A percentile compares a stretch with the other conserved stretches of the same genome.
These are phyloP conservation scores for Teratosphaeria epicoccoides DNA, from an alignment of 2,329 filamentous ascomycete species.

Conservation along the genomic window DNA sequence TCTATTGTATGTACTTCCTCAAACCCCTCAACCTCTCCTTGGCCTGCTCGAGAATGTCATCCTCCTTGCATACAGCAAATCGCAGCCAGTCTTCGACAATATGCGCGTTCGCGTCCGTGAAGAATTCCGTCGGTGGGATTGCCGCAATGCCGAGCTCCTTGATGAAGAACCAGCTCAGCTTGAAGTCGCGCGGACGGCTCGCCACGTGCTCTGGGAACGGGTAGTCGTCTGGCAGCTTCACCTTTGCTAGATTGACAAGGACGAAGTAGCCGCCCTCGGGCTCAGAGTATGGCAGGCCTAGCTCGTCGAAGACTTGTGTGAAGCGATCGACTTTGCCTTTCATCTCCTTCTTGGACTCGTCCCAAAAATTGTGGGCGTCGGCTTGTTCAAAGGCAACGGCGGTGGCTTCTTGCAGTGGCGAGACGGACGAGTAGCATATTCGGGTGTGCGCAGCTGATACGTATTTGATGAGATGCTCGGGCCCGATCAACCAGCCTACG, in stretches of 20 bases:
- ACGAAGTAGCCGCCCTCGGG: slow-evolving; percentile 98
- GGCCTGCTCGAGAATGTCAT: slow-evolving; percentile 54
- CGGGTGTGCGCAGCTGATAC: slow-evolving; percentile 87
- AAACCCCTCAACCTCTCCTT: slow-evolving; percentile 40
- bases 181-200: slow-evolving; percentile 79
- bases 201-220: slow-evolving; percentile 84
- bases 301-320: slow-evolving; percentile 51
- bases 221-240: slow-evolving; percentile 73
- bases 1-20: slow-evolving; percentile 37
- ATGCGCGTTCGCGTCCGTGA: slow-evolving; percentile 71
- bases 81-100: slow-evolving; percentile 84
- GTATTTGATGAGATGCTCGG: slow-evolving; percentile 77
- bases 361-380: slow-evolving; percentile 78
- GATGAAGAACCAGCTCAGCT: slow-evolving; percentile 92
- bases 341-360: slow-evolving; percentile 74
- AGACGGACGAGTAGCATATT: slow-evolving; percentile 92
- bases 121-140: slow-evolving; percentile 95
- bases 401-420: slow-evolving; percentile 84
- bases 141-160: slow-evolving; percentile 91
- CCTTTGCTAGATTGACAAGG: slow-evolving; percentile 82
- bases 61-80: slow-evolving; percentile 93
- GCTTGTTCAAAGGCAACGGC: slow-evolving; percentile 92
- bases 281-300: slow-evolving; percentile 58
- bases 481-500: slow-evolving; percentile 89
- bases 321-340: slow-evolving; percentile 78